Base-by-base conservation (phyloP, 179 eudicot species). In the Gypsophila paniculata region DNA sequence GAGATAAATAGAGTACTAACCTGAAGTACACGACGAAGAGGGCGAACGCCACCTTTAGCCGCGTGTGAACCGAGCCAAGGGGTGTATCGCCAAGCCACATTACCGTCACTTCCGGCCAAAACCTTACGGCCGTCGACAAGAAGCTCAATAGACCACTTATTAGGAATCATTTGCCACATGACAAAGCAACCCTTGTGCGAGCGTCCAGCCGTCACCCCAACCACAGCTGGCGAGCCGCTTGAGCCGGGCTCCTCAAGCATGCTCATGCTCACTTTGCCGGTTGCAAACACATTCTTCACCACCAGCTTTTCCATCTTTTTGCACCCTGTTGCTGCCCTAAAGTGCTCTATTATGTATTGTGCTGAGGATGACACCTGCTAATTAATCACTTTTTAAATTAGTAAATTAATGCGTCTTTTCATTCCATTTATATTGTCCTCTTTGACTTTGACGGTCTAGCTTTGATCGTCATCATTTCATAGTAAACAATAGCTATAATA, bases 1-100 rank as follows among this genome's bases (percentile, higher is more conserved):
- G 10, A 42, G 5, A 54, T 5, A 22, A 18, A 17, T 8, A 8
- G 42, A 38, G 52, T 36, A 73, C 87, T 53, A 61, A 82, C 92
- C 96, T 91, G 96, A 73, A 93, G 80, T 57, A 91, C 87, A 21
- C 97, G 95, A 6, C 98, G 88, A 42, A 93, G 97, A 29, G 98
- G 98, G 12, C 98, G 96, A 25, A 86, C 83, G 1, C 90, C 86
- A 9, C 98, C 98, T 81, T 86, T 86, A 60, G 98, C 97, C 8
- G 96, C 90, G 68, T 93, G 98, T 32, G 93, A 75, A 26, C 91
- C 89, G 21, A 93, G 91, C 97, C 98, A 93, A 4, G 98, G 98
- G 8, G 98, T 93, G 77, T 88, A 90, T 8, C 97, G 96, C 98
- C 98, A 93, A 55, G 98, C 98, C 73, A 93, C 77, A 65, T 83